Percentiles rank a stretch among this genome's conserved stretches.
These are phyloP conservation scores for Gnomoniopsis smithogilvyi DNA, from an alignment of 2,329 filamentous ascomycete species.

Conservation along the genomic window DNA sequence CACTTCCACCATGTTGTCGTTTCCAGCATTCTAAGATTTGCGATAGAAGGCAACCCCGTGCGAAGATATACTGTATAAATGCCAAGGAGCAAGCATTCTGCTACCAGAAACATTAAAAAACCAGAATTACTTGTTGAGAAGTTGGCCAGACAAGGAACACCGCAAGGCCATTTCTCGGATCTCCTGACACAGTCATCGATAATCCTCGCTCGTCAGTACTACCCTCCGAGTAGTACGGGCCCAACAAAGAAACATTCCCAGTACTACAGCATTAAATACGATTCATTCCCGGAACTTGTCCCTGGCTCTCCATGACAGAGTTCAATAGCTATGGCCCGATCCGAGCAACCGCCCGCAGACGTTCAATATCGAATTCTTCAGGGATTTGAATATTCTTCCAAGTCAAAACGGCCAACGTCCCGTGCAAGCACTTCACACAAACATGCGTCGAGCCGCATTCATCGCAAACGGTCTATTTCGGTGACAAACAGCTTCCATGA, in stretches of 20 bases:
- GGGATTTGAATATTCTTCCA: conserved; percentile 1
- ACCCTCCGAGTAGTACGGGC: neutral
- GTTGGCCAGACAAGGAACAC: neutral
- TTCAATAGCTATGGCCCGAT: neutral
- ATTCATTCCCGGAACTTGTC: neutral
- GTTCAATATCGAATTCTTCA: conserved; percentile 1
- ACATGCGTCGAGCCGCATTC: neutral
- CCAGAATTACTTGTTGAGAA: neutral
- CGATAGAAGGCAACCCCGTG: neutral
- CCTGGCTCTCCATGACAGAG: neutral
- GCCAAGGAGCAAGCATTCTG: neutral
- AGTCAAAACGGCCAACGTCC: neutral
- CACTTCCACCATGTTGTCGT: neutral
- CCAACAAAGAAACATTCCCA: neutral
- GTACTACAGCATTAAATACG: neutral
- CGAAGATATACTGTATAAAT: neutral
- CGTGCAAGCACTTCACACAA: neutral
- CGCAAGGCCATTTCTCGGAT: neutral
- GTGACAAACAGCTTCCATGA: conserved; percentile 10
- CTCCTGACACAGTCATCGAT: neutral
- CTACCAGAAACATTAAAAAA: neutral
- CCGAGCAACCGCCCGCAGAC: neutral
- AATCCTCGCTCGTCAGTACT: neutral
- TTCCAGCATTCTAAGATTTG: neutral
- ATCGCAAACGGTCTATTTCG: conserved; percentile 2